phyloP scores from a whole-genome alignment of 169 alveolate species.

The Perkinsus chesapeaki region DNA sequence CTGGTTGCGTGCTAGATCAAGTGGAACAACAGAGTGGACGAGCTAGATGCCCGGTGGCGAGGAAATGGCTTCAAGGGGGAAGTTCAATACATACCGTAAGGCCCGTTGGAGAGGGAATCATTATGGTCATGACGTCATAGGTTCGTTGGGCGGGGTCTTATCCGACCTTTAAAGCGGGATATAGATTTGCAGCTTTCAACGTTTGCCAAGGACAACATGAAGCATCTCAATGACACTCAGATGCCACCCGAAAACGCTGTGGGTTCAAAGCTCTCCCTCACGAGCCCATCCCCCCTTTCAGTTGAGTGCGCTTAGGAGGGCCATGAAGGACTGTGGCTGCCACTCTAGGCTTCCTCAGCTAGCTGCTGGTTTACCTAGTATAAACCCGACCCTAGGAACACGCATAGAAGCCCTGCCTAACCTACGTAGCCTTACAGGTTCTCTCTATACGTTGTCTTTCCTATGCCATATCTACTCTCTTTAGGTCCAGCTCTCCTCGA shows the following conservation, averaged over 20 bases:
- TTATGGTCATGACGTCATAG: neutral
- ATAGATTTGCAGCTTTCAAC: neutral
- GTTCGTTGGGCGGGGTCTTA: neutral
- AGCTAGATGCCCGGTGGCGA: neutral
- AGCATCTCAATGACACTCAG: neutral
- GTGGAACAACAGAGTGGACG: neutral
- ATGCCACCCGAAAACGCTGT: neutral
- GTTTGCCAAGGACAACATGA: neutral
- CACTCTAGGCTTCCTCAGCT: neutral
- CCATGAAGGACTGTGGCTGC: neutral
- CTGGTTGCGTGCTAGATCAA: neutral
- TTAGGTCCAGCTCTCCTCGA: neutral
- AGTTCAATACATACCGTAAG: neutral
- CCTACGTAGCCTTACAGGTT: neutral
- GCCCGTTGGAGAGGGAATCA: neutral
- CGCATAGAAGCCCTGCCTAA: neutral
- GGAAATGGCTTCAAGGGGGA: neutral
- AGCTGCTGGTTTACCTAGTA: neutral
- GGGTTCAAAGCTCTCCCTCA: neutral
- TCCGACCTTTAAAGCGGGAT: neutral
- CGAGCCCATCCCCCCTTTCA: neutral
- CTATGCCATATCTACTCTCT: neutral
- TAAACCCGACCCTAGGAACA: neutral
- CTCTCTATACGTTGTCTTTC: neutral
- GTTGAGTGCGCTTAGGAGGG: neutral